These are phyloP conservation scores for Yamadazyma akitaensis DNA, from an alignment of 805 yeast genomes.

Conservation along the genomic window DNA sequence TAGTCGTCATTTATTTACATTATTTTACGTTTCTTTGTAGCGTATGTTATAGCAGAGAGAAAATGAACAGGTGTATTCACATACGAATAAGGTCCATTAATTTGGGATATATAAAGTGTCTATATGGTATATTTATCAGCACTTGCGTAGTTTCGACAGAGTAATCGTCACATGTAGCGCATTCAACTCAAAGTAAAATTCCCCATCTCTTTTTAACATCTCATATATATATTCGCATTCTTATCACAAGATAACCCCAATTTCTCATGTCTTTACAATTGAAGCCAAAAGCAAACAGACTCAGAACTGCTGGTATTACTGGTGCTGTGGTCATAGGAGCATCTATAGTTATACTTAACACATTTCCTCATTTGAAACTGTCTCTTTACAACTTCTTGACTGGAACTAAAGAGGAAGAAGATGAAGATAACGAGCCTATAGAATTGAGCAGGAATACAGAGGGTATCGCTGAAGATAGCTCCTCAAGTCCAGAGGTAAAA, in stretches of 20 bases:
- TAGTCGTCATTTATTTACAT: too few species aligned
- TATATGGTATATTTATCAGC: too few species aligned
- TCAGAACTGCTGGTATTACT: constrained; percentile 24
- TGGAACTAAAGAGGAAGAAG: constrained; percentile 17
- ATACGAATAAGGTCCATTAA: too few species aligned
- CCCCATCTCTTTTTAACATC: neutral
- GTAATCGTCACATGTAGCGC: too few species aligned
- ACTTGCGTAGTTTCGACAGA: too few species aligned
- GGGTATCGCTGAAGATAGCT: neutral
- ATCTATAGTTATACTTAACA: constrained; percentile 38
- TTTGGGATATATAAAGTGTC: too few species aligned
- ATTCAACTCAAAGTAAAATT: too few species aligned
- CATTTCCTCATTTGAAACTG: constrained; percentile 49
- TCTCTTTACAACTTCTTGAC: constrained; percentile 20
- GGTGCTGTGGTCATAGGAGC: constrained; percentile 44
- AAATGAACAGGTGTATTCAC: too few species aligned
- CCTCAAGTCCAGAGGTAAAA: neutral
- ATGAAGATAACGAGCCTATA: constrained; percentile 25
- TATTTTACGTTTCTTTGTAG: neutral
- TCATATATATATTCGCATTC: neutral
- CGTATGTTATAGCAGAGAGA: too few species aligned
- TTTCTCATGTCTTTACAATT: constrained; percentile 17
- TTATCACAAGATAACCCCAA: neutral
- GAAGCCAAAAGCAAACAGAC: constrained; percentile 13
- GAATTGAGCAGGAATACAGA: constrained; percentile 14